Evolutionary conservation across 2,329 filamentous ascomycete genomes (phyloP), one percentile per base, ranked within the genome.

Genomic region (Rutstroemia sp.): DNA sequence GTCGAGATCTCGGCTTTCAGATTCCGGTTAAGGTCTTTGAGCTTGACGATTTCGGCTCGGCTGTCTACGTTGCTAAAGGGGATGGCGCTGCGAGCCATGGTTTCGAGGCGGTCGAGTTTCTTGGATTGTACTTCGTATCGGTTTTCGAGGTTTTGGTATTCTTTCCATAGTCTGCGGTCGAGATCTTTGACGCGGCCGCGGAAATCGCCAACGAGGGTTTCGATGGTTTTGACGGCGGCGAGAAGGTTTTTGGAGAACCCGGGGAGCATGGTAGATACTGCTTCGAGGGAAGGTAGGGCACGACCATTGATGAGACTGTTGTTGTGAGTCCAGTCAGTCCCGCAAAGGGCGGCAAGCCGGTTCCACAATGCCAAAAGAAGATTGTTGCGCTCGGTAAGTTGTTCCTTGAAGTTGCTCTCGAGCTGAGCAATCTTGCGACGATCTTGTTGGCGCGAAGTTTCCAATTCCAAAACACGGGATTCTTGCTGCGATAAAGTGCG

Each of bases 231-330:
- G 60, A 96, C 81, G 0, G 92, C 92, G 1, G 86, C 82, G 45
- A 96, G 73, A 25, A 99, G 79, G 69, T 96, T 97, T 71, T 92
- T 89, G 67, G 87, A 89, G 73, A 97, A 97, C 1, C 88, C 89
- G 0, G 88, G 86, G 4, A 97, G 78, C 72, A 94, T 90, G 50
- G 86, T 92, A 1, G 86, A 84, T 59, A 99, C 88, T 14, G 91
- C 85, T 66, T 96, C 92, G 36, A 95, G 78, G 12, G 87, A 90
- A 0, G 92, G 90, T 6, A 95, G 75, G 1, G 81, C 83, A 58
- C 92, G 88, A 19, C 91, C 89, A 65, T 94, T 92, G 68, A 97
- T 88, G 23, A 96, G 82, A 56, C 87, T 87, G 71, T 97, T 92
- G 66, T 87, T 84, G 70, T 96, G 88, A 4, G 88, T 83, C 92